Evolutionary conservation across 2,329 filamentous ascomycete genomes (phyloP), one percentile per base, ranked within the genome.

Genomic region (Apiospora aurea): DNA sequence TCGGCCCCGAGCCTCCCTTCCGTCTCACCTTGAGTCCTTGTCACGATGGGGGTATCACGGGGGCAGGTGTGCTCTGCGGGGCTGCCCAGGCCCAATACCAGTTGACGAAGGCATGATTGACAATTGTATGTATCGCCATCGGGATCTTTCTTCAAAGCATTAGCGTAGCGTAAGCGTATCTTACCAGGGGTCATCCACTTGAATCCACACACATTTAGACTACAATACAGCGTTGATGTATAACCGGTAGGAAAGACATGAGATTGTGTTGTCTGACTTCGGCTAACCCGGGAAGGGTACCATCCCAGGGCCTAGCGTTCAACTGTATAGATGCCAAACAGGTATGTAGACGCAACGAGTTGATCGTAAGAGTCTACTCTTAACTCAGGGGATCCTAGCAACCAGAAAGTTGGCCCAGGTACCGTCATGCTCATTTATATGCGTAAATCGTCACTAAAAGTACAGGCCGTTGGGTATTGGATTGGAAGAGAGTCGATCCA

Each of bases 31-130:
- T 91, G 70, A 85, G 81, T 67, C 87, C 88, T 11, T 91, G 89
- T 75, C 88, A 91, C 74, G 87, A 91, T 72, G 89, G 89, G 16
- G 89, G 89, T 13, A 89, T 91, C 71, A 89, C 86, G 16, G 89
- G 89, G 10, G 89, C 89, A 0, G 89, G 89, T 0, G 89, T 91
- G 47, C 79, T 91, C 71, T 89, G 88, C 34, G 88, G 84, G 10
- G 83, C 86, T 5, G 80, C 83, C 34, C 76, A 64, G 21, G 57
- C 34, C 13, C 57, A 64, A n/a, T 64, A 64, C 10, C 34, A 64
- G 34, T 64, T 41, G 34, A 41, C 57, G 8, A 38, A 41, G 34
- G 57, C 8, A 41, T 41, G 13, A 41, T 41, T 64, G 57, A 18
- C 29, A 41, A 41, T 41, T 64, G 34, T n/a, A 3, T 49, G 46